Conservation (phyloP, 768 basidiomycete genomes). For the Cystoderma amianthinum region DNA sequence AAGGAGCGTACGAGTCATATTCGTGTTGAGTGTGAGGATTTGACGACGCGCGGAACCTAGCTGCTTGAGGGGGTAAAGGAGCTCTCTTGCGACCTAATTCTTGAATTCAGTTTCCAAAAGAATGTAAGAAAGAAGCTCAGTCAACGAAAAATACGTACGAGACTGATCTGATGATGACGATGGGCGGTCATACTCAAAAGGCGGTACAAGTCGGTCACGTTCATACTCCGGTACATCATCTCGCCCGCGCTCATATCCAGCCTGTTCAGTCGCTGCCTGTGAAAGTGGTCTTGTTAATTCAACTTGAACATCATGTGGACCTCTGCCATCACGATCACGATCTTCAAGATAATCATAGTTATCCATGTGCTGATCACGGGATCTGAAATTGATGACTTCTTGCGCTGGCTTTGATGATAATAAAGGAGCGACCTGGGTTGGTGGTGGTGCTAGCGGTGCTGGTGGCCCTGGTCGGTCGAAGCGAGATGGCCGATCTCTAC, state of each 20-base stretch:
- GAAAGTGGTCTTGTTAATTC: not conserved
- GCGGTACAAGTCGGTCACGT: not conserved
- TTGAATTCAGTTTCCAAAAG: conserved; percentile 5
- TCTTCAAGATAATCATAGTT: not conserved
- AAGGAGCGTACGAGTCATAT: no score
- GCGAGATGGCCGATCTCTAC: conserved; percentile 2
- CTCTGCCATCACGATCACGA: no score
- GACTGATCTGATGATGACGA: not conserved
- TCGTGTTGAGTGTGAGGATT: not conserved
- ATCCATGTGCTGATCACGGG: not conserved
- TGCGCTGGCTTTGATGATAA: not conserved
- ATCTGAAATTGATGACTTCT: no score
- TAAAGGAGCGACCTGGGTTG: not conserved
- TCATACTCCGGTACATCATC: not conserved
- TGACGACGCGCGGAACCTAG: conserved; percentile 20
- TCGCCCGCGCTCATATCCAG: no score
- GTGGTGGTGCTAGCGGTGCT: no score
- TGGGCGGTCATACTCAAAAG: not conserved
- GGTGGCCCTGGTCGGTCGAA: conserved; percentile 12
- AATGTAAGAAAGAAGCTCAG: not conserved
- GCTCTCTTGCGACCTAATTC: conserved; percentile 32
- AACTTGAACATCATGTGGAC: no score
- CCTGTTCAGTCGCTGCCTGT: no score
- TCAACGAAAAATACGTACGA: not conserved
- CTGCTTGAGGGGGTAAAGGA: conserved; percentile 38